phyloP scores from a whole-genome alignment of 179 eudicot genomes.

The Kewa caespitosa region DNA sequence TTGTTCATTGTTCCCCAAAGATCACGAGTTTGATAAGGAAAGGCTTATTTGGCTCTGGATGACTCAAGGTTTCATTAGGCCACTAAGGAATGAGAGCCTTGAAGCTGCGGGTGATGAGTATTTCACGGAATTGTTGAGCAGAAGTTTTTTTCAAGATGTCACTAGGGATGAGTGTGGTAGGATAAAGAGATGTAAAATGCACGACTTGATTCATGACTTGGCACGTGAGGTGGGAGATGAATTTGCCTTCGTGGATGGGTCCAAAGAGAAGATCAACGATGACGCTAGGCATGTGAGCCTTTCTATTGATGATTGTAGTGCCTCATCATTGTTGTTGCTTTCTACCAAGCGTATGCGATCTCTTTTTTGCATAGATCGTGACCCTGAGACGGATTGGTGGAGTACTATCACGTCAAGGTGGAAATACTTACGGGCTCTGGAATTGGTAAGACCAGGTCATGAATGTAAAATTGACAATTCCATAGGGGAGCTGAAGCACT shows the following conservation, averaged over 20 bases:
- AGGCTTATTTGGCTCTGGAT: slow-evolving; percentile 27
- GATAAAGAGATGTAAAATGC: slow-evolving; percentile 1
- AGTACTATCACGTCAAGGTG: background rate
- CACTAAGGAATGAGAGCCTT: background rate
- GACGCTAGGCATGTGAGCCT: background rate
- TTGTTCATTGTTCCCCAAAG: slow-evolving; percentile 32
- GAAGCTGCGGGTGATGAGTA: slow-evolving; percentile 21
- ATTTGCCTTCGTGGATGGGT: background rate
- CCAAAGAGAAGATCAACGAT: background rate
- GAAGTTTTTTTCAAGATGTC: slow-evolving; percentile 19
- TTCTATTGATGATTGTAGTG: background rate
- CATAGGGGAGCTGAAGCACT: slow-evolving; percentile 22
- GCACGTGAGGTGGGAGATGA: slow-evolving; percentile 10
- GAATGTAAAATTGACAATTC: slow-evolving; percentile 1
- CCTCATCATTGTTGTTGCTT: background rate
- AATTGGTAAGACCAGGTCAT: background rate
- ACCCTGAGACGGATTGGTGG: no score
- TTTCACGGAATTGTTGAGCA: slow-evolving; percentile 12
- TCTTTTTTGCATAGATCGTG: background rate
- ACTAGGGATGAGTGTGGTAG: background rate
- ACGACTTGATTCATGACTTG: slow-evolving; percentile 23
- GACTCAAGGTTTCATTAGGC: slow-evolving; percentile 20
- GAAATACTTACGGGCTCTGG: background rate
- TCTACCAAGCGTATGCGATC: background rate
- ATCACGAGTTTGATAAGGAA: background rate